These are phyloP conservation scores for Kuraishia molischiana DNA, from an alignment of 805 yeast genomes.

Conservation along the genomic window DNA sequence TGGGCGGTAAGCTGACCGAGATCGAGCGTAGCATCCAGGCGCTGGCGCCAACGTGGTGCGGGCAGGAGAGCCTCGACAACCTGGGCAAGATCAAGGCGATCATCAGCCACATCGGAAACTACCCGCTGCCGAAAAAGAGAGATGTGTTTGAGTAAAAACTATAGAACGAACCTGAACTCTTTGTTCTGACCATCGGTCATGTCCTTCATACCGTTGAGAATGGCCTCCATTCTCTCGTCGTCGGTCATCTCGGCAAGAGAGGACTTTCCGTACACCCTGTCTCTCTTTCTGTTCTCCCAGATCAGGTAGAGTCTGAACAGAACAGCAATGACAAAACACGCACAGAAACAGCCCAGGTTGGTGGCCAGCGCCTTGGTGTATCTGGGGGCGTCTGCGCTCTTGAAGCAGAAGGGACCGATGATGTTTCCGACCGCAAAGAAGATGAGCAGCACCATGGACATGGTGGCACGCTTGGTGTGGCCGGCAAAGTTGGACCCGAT, in stretches of 20 bases:
- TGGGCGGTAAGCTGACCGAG: background rate
- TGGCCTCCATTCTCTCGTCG: slow-evolving; percentile 11
- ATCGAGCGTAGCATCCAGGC: background rate
- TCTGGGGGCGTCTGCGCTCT: slow-evolving; percentile 42
- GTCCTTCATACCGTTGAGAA: slow-evolving; percentile 44
- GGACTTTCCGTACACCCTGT: slow-evolving; percentile 19
- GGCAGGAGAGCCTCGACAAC: background rate
- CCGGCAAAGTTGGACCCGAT: slow-evolving; percentile 54
- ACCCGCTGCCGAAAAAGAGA: background rate
- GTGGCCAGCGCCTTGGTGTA: slow-evolving; percentile 32
- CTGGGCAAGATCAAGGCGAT: background rate
- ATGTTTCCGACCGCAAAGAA: slow-evolving; percentile 62
- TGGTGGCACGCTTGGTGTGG: slow-evolving; percentile 58
- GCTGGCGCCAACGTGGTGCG: background rate
- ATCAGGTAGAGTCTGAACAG: slow-evolving; percentile 9
- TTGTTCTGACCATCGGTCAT: slow-evolving; percentile 50
- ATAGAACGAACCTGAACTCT: slow-evolving; percentile 38
- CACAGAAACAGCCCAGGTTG: slow-evolving; percentile 29
- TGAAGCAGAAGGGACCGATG: slow-evolving; percentile 68
- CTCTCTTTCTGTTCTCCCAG: slow-evolving; percentile 41
- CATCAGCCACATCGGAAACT: background rate
- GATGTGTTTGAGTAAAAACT: background rate
- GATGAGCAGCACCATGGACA: slow-evolving; percentile 48
- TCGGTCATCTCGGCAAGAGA: slow-evolving; percentile 10
- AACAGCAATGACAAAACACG: slow-evolving; percentile 10